A percentile compares a stretch with the other conserved stretches of the same genome.
Conservation (phyloP, 2,329 filamentous ascomycete species). For the Chaetothyriales sp. region DNA sequence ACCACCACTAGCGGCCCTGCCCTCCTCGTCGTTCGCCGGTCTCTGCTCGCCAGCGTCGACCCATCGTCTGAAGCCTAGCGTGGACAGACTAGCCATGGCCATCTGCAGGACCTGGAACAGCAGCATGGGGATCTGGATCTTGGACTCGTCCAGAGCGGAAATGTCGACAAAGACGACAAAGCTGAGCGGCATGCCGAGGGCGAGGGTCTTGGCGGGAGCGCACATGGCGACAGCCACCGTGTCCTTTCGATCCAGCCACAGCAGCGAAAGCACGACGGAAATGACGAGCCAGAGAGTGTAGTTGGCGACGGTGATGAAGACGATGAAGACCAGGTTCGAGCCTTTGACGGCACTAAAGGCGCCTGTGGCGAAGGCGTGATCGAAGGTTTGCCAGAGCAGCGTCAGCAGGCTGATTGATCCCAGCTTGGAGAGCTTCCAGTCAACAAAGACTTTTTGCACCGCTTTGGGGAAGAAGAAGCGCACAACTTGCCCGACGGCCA, state of each 20-base stretch:
- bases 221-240: conserved; percentile 61
- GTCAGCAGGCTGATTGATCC: conserved; percentile 33
- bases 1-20: neutral
- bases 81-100: conserved; percentile 28
- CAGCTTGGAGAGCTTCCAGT: conserved; percentile 34
- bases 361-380: conserved; percentile 50
- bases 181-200: conserved; percentile 53
- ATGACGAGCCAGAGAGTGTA: conserved; percentile 51
- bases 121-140: conserved; percentile 50
- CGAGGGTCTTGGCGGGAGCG: conserved; percentile 59
- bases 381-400: conserved; percentile 53
- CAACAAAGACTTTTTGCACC: conserved; percentile 40
- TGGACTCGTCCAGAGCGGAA: conserved; percentile 40
- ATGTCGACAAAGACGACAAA: conserved; percentile 53
- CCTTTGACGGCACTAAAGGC: conserved; percentile 46
- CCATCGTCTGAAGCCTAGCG: conserved; percentile 30
- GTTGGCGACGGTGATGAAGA: conserved; percentile 53
- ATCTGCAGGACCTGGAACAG: conserved; percentile 40
- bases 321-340: conserved; percentile 51
- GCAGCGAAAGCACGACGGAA: conserved; percentile 42
- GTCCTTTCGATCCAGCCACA: conserved; percentile 45
- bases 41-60: conserved; percentile 18
- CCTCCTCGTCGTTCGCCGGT: neutral
- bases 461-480: conserved; percentile 42
- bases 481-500: conserved; percentile 48